Base-by-base conservation (phyloP, 495 filamentous ascomycete genomes). In the Darksidea phi region DNA sequence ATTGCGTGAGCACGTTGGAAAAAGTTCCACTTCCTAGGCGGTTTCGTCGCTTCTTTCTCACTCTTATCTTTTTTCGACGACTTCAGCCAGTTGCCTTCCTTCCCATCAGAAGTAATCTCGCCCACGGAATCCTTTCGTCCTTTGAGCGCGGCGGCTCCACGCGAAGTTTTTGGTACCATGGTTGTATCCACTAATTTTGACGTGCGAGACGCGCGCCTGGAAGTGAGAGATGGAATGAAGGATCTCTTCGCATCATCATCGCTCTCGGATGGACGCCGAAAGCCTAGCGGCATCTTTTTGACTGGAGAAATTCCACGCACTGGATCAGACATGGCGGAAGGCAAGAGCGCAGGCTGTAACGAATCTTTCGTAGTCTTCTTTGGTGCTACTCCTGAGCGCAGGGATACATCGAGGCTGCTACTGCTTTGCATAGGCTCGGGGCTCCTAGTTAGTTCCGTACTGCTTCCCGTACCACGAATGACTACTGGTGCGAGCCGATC, bases 401-500 rank as follows among this genome's bases (percentile, higher is more conserved):
- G 57, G 38, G 37, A 54, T 24, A 64, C 67, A 54, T 69, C 70
- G 52, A 62, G 52, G 41, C 66, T 67, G 57, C 67, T 67, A 24
- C 34, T 46, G 32, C 61, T 64, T 8, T 42, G 43, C 57, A 68
- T 58, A 17, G 66, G 56, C 20, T 64, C 66, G 24, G 66, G 66
- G 37, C 62, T 66, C 34, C 62, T 58, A 13, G 60, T 48, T 10
- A 59, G 50, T 23, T 57, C 60, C 15, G 83, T 72, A 47, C 79
- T 82, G 48, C 78, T 81, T 49, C 86, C 90, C 13, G 87, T 85
- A 1, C 95, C 95, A 28, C 85, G 84, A 66, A 97, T 91, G 64
- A 95, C 78, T 36, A 96, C 91, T 13, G 94, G 94, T 43, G 88
- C 85, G 68, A 97, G 85, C 20, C 94, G 82, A 54, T 91, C 86